phyloP scores from a whole-genome alignment of 768 basidiomycete species.

The Tricholoma hemisulphureum region DNA sequence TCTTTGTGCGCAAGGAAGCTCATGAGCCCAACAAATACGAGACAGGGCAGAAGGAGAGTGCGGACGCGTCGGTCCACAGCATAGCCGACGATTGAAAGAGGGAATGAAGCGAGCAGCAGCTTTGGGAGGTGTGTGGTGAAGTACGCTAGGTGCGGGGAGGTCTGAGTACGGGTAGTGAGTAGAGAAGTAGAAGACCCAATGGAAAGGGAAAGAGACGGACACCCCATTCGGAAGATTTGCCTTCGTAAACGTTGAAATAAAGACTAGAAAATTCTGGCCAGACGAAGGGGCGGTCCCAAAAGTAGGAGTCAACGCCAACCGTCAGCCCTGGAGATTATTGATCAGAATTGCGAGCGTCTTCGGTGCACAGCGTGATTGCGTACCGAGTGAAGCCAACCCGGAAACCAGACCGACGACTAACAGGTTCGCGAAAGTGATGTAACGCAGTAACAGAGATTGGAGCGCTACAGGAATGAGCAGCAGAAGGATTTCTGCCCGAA shows the following conservation, averaged over 20 bases:
- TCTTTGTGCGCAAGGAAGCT: constrained; percentile 90
- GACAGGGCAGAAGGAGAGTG: constrained; percentile 48
- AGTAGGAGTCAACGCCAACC: constrained; percentile 73
- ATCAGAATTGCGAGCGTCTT: neutral
- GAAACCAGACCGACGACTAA: constrained; percentile 50
- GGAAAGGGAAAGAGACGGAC: constrained; percentile 44
- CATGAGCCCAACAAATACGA: constrained; percentile 58
- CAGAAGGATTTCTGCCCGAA: constrained; percentile 77
- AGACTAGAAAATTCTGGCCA: constrained; percentile 87
- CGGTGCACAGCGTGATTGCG: constrained; percentile 8
- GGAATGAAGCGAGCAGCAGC: constrained; percentile 63
- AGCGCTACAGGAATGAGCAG: constrained; percentile 62
- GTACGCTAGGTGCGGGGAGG: constrained; percentile 69
- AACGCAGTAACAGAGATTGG: constrained; percentile 46
- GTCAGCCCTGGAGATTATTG: constrained; percentile 49
- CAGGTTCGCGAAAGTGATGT: constrained; percentile 42
- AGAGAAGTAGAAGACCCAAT: neutral
- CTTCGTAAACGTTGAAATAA: constrained; percentile 84
- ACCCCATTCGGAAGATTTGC: constrained; percentile 91
- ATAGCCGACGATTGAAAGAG: constrained; percentile 57
- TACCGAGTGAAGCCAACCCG: constrained; percentile 53
- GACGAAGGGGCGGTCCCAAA: constrained; percentile 70
- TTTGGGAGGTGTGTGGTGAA: constrained; percentile 71
- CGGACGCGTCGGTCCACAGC: constrained; percentile 48
- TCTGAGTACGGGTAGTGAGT: constrained; percentile 37